These are phyloP conservation scores for Zizania latifolia DNA, from an alignment of 176 grass and related monocot species.

Conservation along the genomic window DNA sequence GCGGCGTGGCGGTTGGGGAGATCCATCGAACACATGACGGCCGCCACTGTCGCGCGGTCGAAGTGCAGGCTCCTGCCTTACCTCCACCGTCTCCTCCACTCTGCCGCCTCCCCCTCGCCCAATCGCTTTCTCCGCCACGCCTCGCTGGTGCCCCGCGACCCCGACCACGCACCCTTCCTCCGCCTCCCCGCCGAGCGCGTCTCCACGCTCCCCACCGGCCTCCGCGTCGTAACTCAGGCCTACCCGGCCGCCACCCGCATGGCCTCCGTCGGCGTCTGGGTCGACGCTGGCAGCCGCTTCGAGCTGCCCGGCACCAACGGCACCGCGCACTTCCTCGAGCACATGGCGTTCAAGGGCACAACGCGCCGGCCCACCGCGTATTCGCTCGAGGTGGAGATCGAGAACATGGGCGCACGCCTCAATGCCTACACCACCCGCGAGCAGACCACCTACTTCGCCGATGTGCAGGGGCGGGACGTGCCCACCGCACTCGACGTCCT, in stretches of 20 bases:
- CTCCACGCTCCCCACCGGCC: slow-evolving; percentile 64
- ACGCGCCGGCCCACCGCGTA: slow-evolving; percentile 46
- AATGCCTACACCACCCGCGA: slow-evolving; percentile 96
- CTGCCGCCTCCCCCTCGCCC: slow-evolving; percentile 29
- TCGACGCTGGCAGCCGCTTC: slow-evolving; percentile 91
- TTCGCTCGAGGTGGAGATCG: slow-evolving; percentile 84
- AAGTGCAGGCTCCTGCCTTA: slow-evolving; percentile 32
- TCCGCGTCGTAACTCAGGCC: slow-evolving; percentile 74
- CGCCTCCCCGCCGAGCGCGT: slow-evolving; percentile 56
- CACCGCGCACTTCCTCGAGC: slow-evolving; percentile 97
- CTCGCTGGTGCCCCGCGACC: slow-evolving; percentile 37
- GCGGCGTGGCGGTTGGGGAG: slow-evolving; percentile 35
- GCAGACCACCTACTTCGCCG: slow-evolving; percentile 97
- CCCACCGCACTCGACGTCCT: slow-evolving; percentile 66
- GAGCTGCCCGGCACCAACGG: slow-evolving; percentile 85
- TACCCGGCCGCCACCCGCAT: slow-evolving; percentile 58
- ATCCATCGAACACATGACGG: slow-evolving; percentile 37
- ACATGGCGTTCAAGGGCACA: slow-evolving; percentile 97
- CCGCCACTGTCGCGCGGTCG: slow-evolving; percentile 30
- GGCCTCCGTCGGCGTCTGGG: slow-evolving; percentile 87
- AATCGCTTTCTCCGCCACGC: slow-evolving; percentile 71
- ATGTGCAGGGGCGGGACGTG: slow-evolving; percentile 72
- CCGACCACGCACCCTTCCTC: slow-evolving; percentile 67
- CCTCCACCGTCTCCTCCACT: slow-evolving; percentile 36
- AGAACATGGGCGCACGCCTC: slow-evolving; percentile 84